A percentile compares a stretch with the other conserved stretches of the same genome.
phyloP scores from a whole-genome alignment of 169 alveolate species.

The Cryptosporidium parvum region DNA sequence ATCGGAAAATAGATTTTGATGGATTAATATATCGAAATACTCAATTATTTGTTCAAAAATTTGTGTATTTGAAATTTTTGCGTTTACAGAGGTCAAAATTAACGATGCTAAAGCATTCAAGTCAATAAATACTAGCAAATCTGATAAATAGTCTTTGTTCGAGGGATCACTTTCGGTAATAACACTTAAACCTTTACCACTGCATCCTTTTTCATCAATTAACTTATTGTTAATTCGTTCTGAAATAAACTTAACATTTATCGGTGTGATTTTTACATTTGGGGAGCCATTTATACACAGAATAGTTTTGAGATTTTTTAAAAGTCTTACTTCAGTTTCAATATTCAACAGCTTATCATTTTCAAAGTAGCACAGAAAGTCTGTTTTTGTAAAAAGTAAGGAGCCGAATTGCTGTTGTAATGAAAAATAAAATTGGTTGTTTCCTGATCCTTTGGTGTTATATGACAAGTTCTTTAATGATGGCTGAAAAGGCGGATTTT shows the following conservation, averaged over 20 bases:
- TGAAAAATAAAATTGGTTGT: slow-evolving; percentile 38
- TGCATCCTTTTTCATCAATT: not conserved
- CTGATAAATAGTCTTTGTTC: not conserved
- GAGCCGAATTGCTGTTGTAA: slow-evolving; percentile 48
- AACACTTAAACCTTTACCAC: not conserved
- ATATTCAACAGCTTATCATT: not conserved
- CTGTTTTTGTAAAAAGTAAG: slow-evolving; percentile 1
- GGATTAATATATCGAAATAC: slow-evolving; percentile 45
- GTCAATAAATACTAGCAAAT: not conserved
- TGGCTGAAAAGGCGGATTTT: slow-evolving; percentile 12
- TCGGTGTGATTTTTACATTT: not conserved
- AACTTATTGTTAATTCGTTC: slow-evolving; percentile 7
- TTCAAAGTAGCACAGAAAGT: slow-evolving; percentile 47
- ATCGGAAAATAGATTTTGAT: slow-evolving; percentile 3
- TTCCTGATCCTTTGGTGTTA: slow-evolving; percentile 37
- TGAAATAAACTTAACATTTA: slow-evolving; percentile 2
- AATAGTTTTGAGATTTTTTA: slow-evolving; percentile 26
- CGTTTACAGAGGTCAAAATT: not conserved
- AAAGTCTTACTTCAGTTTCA: not conserved
- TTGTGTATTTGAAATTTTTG: not conserved
- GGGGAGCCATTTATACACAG: slow-evolving; percentile 51
- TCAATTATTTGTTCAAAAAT: slow-evolving; percentile 49
- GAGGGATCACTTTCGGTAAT: not conserved
- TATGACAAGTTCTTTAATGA: slow-evolving; percentile 7
- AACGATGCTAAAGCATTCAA: not conserved